Percentiles rank a stretch among this genome's conserved stretches.
These are phyloP conservation scores for Flaveria trinervia DNA, from an alignment of 129 eudicot genomes.

Conservation along the genomic window DNA sequence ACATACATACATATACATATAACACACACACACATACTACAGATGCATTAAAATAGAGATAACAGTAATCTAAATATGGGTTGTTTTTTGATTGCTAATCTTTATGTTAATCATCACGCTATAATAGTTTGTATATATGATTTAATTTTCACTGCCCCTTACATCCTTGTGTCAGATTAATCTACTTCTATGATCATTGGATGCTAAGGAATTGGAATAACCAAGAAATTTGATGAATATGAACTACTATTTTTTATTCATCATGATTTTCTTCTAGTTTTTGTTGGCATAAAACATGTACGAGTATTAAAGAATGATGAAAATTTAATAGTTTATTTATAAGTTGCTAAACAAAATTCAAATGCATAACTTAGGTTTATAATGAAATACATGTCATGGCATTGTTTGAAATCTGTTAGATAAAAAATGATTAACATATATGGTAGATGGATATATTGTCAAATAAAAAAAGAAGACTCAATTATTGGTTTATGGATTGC, in stretches of 20 bases:
- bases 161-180: constrained; percentile 1
- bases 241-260: background rate
- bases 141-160: background rate
- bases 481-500: constrained; percentile 47
- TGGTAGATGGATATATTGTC: constrained; percentile 28
- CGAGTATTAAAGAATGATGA: background rate
- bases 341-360: background rate
- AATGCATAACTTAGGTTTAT: background rate
- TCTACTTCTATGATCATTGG: constrained; percentile 20
- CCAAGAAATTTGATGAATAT: background rate
- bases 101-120: constrained; percentile 5
- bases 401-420: constrained; percentile 22
- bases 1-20: background rate
- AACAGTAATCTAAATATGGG: background rate
- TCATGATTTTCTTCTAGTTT: background rate
- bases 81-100: background rate
- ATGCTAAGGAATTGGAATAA: background rate
- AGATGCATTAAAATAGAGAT: background rate
- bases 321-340: background rate
- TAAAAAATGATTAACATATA: constrained; percentile 20
- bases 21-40: background rate
- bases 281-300: background rate
- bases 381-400: background rate
- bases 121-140: background rate
- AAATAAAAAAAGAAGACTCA: constrained; percentile 33